Evolutionary conservation across 2,329 filamentous ascomycete genomes (phyloP), one percentile per base, ranked within the genome.

Genomic region (Ploettnerulaceae sp.): DNA sequence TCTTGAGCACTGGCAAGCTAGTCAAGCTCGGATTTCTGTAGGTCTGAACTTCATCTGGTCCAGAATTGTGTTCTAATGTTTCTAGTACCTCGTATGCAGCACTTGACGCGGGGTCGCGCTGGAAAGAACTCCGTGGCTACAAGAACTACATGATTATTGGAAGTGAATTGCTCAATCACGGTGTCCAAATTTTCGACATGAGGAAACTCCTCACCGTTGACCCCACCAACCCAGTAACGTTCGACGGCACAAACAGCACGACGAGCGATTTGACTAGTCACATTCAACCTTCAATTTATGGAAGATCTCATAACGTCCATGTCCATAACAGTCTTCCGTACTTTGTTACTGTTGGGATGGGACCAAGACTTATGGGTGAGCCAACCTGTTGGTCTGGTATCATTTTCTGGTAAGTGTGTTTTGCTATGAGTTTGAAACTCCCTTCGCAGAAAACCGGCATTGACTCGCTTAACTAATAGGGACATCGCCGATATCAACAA

Each of bases 151-250:
- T 61, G 44, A 56, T 66, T 48, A 66, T 70, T 49, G 67, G 67
- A 22, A 62, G 63, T 18, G 71, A 73, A 45, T 66, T 70, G 11
- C 54, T 57, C 7, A 59, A 62, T 41, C 74, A 77, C 54, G 69
- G 70, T 28, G 69, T 78, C 35, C 75, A 78, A 58, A 70, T 77
- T 56, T 78, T 78, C 53, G 75, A 78, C 53, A 69, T 75, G 71
- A 71, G 65, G 54, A 74, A 75, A 66, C 66, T 78, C n/a, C 65
- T 75, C 44, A 64, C 64, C 28, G 58, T 77, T 48, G 66, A 72
- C 59, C 68, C 70, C 2, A 43, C 45, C 9, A 61, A 61, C 7
- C 67, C 68, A 9, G 60, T 59, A 4, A 63, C 57, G 21, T 73
- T 72, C 54, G 57, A 60, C 50, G 65, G 41, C 22, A 45, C 26